Base-by-base conservation (phyloP, 2,329 filamentous ascomycete genomes). In the Didymella segeticola region DNA sequence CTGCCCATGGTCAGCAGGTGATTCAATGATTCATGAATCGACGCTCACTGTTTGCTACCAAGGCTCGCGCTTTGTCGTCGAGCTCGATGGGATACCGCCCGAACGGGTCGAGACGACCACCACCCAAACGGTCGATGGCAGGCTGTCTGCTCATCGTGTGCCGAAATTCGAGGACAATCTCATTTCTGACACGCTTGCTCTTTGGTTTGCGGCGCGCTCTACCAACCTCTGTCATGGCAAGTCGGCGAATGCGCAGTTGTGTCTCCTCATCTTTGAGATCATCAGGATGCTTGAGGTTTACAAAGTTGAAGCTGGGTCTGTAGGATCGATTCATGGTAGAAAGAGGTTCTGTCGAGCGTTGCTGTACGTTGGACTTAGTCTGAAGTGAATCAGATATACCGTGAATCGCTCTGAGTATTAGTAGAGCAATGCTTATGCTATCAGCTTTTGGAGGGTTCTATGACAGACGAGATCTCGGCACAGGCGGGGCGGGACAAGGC, bases 181-280 rank as follows among this genome's bases (percentile, higher is more conserved):
- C 61, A 29, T 65, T 68, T 22, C 63, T 62, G 19, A 49, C 62
- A 10, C 61, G 62, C 34, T 60, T 65, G 2, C 64, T 67, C 39
- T 64, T 72, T 15, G 67, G 63, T 45, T 66, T 71, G 27, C 64
- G 56, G 19, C 66, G 55, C 20, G 62, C 58, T 43, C 59, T 64
- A n/a, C 67, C 67, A 17, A 72, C 63, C 53, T 72, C 67, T 11
- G 60, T 67, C 69, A 72, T 72, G 2, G 69, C 69, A n/a, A 71
- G 58, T n/a, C 65, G 60, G 5, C 69, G 64, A 27, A 72, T 72
- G 2, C 66, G 64, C 30, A 67, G 61, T 49, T 70, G 66, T 2
- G 62, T 72, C 31, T 68, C 62, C 42, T 63, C 64, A 55, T 68
- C 60, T 38, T 72, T 72, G 9, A 72, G 58, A 15, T 72, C 68